phyloP scores from a whole-genome alignment of 495 filamentous ascomycete genomes.

The Aspergillus campestris region DNA sequence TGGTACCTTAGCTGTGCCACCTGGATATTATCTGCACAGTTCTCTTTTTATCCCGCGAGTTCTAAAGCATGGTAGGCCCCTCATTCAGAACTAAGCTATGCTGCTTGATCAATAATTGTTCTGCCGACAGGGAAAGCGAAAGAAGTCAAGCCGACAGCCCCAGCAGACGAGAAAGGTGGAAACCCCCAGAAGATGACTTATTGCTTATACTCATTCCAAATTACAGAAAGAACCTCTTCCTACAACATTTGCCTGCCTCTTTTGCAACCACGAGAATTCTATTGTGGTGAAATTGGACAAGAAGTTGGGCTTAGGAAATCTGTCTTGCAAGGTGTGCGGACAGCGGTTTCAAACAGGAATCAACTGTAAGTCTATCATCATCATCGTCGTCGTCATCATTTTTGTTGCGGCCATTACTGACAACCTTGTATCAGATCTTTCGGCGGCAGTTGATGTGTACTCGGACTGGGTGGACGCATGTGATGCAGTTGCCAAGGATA shows the following conservation, averaged over 20 bases:
- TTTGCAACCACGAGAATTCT: conserved; percentile 94
- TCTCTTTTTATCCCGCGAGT: too few relatives aligned
- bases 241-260: conserved; percentile 86
- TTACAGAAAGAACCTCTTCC: conserved; percentile 75
- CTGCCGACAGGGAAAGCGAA: conserved; percentile 70
- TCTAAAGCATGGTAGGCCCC: conserved; percentile 9
- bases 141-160: conserved; percentile 83
- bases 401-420: too few relatives aligned
- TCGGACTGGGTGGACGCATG: conserved; percentile 98
- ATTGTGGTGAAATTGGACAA: conserved; percentile 86
- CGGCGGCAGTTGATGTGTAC: conserved; percentile 87
- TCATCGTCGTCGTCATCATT: not conserved
- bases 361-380: conserved; percentile 61
- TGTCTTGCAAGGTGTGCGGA: conserved; percentile 87
- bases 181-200: not conserved
- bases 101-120: too few relatives aligned
- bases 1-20: too few relatives aligned
- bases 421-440: conserved; percentile 53
- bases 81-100: not conserved
- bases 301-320: conserved; percentile 72
- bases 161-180: conserved; percentile 74
- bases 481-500: conserved; percentile 65
- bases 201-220: conserved; percentile 2
- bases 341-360: conserved; percentile 87
- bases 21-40: too few relatives aligned